These are phyloP conservation scores for Brassica nigra DNA, from an alignment of 345 rosid species.

Conservation along the genomic window DNA sequence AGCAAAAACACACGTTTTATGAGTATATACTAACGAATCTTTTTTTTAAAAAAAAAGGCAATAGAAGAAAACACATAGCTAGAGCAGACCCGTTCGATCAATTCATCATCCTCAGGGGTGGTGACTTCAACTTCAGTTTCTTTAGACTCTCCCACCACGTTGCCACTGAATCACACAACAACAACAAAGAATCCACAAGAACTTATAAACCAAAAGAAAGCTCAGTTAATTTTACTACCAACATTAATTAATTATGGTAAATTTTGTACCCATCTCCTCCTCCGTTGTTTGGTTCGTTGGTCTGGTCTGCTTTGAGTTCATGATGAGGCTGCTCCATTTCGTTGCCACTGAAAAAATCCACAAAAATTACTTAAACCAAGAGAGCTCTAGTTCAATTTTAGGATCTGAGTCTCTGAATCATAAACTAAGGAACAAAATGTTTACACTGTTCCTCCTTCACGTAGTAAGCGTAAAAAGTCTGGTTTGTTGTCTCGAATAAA, in stretches of 20 bases:
- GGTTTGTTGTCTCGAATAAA: neutral
- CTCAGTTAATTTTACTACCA: neutral
- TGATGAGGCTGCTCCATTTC: neutral
- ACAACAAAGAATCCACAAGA: neutral
- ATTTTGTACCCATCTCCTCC: neutral
- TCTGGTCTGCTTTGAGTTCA: neutral
- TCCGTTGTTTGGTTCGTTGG: neutral
- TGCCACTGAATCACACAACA: conserved; percentile 6
- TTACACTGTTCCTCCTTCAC: neutral
- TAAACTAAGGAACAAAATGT: neutral
- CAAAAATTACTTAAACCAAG: neutral
- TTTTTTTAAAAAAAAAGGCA: neutral
- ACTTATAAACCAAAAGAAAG: neutral
- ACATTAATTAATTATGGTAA: neutral
- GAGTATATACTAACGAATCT: neutral
- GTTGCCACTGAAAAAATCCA: neutral
- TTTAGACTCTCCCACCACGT: neutral
- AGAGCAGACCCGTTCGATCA: conserved; percentile 58
- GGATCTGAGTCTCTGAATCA: neutral
- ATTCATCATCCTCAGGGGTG: conserved; percentile 74
- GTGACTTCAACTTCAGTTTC: conserved; percentile 35
- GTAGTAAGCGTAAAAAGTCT: neutral
- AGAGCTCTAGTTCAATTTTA: neutral
- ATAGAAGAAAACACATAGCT: neutral
- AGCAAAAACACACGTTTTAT: neutral